Percentiles rank a stretch among this genome's conserved stretches.
Conservation (phyloP, 768 basidiomycete genomes). For the Serendipita vermifera region DNA sequence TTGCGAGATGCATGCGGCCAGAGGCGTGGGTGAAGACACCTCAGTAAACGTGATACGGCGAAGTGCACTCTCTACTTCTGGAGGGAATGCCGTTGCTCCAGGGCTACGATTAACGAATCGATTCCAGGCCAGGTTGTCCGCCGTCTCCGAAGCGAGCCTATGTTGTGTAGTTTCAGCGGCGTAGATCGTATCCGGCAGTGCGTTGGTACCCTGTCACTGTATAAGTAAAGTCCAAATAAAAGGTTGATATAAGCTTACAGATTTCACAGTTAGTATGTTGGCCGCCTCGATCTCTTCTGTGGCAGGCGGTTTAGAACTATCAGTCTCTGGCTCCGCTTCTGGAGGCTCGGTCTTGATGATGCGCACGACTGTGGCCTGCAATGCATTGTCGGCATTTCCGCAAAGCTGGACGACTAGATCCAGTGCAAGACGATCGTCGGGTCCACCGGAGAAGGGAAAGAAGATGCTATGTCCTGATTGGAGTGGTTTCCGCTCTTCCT, state of each 20-base stretch:
- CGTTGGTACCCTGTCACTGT: constrained; percentile 30
- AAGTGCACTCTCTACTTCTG: constrained; percentile 31
- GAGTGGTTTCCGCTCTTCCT: constrained; percentile 16
- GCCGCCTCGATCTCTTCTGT: neutral
- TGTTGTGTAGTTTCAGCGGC: constrained; percentile 49
- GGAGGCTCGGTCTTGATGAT: constrained; percentile 36
- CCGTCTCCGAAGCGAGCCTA: constrained; percentile 62
- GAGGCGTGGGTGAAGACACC: constrained; percentile 36
- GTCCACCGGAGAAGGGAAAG: constrained; percentile 86
- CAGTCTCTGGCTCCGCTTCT: constrained; percentile 18
- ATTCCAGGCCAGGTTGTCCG: constrained; percentile 69
- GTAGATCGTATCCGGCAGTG: constrained; percentile 60
- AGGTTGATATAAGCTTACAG: constrained; percentile 10
- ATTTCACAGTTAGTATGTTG: constrained; percentile 10
- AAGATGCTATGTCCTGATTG: constrained; percentile 44
- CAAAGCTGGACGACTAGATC: constrained; percentile 72
- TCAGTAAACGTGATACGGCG: constrained; percentile 50
- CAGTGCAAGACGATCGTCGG: constrained; percentile 81
- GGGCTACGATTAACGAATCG: constrained; percentile 34
- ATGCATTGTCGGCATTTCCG: constrained; percentile 32
- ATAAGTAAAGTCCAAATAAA: constrained; percentile 11
- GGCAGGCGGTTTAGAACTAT: neutral
- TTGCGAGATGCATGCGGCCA: constrained; percentile 42
- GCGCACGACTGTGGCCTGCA: constrained; percentile 63
- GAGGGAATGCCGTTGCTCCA: constrained; percentile 18